Evolutionary conservation across 2,329 filamentous ascomycete genomes (phyloP).

Genomic region (Trichoderma aggressivum): DNA sequence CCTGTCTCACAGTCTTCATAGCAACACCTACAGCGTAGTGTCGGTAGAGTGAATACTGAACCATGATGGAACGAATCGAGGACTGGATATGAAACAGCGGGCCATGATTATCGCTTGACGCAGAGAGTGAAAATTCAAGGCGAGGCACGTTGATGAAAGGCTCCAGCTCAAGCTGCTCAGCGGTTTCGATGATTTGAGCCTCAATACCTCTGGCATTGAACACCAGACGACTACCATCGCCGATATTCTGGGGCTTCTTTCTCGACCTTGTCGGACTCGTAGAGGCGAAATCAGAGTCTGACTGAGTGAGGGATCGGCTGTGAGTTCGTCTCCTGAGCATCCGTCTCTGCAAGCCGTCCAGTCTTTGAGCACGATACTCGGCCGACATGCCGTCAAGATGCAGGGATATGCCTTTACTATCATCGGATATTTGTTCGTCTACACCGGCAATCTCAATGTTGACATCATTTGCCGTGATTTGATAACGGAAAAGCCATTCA

Average conservation of each 20-base stretch:
- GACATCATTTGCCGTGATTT: slow-evolving; percentile 83
- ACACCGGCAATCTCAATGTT: slow-evolving; percentile 87
- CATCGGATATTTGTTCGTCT: slow-evolving; percentile 76
- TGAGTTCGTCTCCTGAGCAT: slow-evolving; percentile 66
- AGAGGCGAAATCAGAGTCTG: slow-evolving; percentile 60
- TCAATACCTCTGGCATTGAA: slow-evolving; percentile 82
- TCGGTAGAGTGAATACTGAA: slow-evolving; percentile 90
- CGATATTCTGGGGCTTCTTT: slow-evolving; percentile 54
- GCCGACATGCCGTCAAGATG: slow-evolving; percentile 85
- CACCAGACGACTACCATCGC: slow-evolving; percentile 77
- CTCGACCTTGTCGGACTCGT: slow-evolving; percentile 38
- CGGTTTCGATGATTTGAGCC: slow-evolving; percentile 83
- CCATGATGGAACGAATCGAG: slow-evolving; percentile 69
- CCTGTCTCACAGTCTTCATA: slow-evolving; percentile 67
- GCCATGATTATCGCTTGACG: slow-evolving; percentile 80
- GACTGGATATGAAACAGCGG: slow-evolving; percentile 85
- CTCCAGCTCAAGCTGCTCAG: slow-evolving; percentile 78
- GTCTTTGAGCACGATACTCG: slow-evolving; percentile 81
- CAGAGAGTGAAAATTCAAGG: slow-evolving; percentile 82
- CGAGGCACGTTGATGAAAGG: slow-evolving; percentile 82
- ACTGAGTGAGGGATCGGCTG: slow-evolving; percentile 65
- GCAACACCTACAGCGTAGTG: slow-evolving; percentile 89
- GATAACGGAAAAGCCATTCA: slow-evolving; percentile 77
- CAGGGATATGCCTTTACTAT: slow-evolving; percentile 77
- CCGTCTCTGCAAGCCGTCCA: slow-evolving; percentile 60